These are phyloP conservation scores for Termitomyces sp. DNA, from an alignment of 768 basidiomycete species.

Conservation along the genomic window DNA sequence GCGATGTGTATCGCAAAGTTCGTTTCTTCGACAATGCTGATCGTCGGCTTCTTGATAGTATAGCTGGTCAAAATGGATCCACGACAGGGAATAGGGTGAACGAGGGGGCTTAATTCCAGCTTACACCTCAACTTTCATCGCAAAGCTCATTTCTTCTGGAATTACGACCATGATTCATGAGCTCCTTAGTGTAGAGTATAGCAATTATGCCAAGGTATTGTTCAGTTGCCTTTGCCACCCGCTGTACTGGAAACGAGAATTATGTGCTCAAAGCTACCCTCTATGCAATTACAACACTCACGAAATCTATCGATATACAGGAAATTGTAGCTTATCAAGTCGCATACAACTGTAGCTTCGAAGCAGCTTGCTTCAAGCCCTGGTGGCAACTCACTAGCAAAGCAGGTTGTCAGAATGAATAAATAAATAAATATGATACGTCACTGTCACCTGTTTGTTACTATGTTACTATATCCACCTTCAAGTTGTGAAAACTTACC, in stretches of 20 bases:
- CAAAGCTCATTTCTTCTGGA: slow-evolving; percentile 79
- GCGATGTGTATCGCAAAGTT: no score
- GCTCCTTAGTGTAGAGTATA: slow-evolving; percentile 46
- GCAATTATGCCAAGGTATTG: slow-evolving; percentile 55
- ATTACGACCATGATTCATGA: slow-evolving; percentile 24
- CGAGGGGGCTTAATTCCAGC: slow-evolving; percentile 26
- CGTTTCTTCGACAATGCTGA: slow-evolving; percentile 15
- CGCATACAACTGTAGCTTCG: slow-evolving; percentile 49
- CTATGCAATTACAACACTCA: slow-evolving; percentile 25
- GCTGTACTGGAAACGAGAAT: slow-evolving; percentile 28
- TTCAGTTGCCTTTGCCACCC: slow-evolving; percentile 37
- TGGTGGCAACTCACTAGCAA: slow-evolving; percentile 29
- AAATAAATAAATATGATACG: no score
- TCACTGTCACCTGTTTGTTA: no score
- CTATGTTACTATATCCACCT: no score
- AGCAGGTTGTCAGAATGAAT: no score
- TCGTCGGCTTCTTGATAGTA: slow-evolving; percentile 36
- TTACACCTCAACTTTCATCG: slow-evolving; percentile 51
- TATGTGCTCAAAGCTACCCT: neutral
- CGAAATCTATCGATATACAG: slow-evolving; percentile 52
- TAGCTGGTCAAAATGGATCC: no score
- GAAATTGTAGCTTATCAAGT: slow-evolving; percentile 45
- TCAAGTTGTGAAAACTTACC: no score
- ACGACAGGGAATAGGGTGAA: neutral
- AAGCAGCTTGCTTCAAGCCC: slow-evolving; percentile 61